Evolutionary conservation across 176 grass and related monocot species (phyloP).

Genomic region (Aegilops tauschii): DNA sequence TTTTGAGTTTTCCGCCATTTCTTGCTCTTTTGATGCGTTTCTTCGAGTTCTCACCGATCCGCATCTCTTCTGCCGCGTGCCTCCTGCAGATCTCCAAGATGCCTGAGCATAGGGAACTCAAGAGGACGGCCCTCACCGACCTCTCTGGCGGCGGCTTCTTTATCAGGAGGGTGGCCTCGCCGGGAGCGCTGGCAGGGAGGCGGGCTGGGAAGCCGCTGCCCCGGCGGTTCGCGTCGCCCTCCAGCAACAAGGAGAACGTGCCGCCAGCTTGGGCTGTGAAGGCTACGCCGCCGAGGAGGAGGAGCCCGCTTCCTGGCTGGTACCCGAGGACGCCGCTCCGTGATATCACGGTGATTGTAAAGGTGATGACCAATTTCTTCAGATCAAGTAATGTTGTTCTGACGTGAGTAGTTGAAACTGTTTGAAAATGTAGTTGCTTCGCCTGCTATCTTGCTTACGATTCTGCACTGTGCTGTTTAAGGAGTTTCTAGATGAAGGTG

Average conservation of each 20-base stretch:
- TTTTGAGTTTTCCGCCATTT: background rate
- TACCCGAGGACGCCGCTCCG: constrained; percentile 71
- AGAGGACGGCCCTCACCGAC: constrained; percentile 17
- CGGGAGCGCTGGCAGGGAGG: constrained; percentile 30
- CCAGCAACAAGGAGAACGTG: constrained; percentile 49
- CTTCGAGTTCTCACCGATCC: constrained; percentile 8
- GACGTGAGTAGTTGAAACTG: background rate
- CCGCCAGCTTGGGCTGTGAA: constrained; percentile 33
- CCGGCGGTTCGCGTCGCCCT: constrained; percentile 10
- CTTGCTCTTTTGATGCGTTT: background rate
- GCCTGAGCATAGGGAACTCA: constrained; percentile 45
- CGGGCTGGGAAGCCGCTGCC: constrained; percentile 13
- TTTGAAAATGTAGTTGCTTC: background rate
- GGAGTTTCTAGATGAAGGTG: no score
- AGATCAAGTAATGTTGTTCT: background rate
- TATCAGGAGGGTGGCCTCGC: constrained; percentile 61
- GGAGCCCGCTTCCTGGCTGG: constrained; percentile 75
- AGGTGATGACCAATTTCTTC: constrained; percentile 31
- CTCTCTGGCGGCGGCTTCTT: constrained; percentile 54
- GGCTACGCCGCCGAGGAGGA: constrained; percentile 28
- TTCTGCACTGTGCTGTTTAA: background rate
- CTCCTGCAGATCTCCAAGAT: constrained; percentile 34
- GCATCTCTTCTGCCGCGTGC: background rate
- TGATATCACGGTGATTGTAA: constrained; percentile 58
- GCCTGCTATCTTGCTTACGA: background rate